Evolutionary conservation across 2,329 filamentous ascomycete genomes (phyloP).

Genomic region (Rhinocladiella mackenziei): DNA sequence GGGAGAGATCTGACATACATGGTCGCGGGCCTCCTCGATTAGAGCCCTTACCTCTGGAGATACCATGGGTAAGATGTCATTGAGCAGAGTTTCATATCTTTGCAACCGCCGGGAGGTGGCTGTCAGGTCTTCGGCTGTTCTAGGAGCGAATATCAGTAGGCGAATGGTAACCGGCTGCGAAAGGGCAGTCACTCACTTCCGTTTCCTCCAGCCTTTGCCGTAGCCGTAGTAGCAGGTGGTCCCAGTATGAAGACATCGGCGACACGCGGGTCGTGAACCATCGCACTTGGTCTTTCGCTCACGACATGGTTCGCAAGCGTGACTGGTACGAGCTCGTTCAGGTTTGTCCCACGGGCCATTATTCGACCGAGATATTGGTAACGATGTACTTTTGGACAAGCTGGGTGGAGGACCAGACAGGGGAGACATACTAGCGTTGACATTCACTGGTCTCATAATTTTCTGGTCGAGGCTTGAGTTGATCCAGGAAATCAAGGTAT

Average conservation of each 20-base stretch:
- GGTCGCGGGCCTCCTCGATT: slow-evolving; percentile 28
- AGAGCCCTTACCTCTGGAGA: slow-evolving; percentile 25
- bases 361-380: too few relatives aligned
- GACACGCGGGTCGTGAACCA: slow-evolving; percentile 28
- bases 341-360: slow-evolving; percentile 29
- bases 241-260: slow-evolving; percentile 29
- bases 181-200: slow-evolving; percentile 24
- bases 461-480: too few relatives aligned
- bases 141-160: slow-evolving; percentile 12
- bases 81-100: slow-evolving; percentile 28
- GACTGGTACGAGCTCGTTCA: slow-evolving; percentile 29
- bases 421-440: too few relatives aligned
- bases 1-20: slow-evolving; percentile 14
- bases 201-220: slow-evolving; percentile 31
- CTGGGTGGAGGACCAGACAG: too few relatives aligned
- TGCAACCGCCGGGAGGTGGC: slow-evolving; percentile 27
- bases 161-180: neutral
- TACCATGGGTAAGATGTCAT: slow-evolving; percentile 28
- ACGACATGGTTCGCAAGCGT: slow-evolving; percentile 30
- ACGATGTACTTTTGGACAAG: too few relatives aligned
- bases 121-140: slow-evolving; percentile 29
- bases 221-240: slow-evolving; percentile 30
- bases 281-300: slow-evolving; percentile 31
- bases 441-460: too few relatives aligned
- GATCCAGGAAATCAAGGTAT: too few relatives aligned